A percentile compares a stretch with the other conserved stretches of the same genome.
These are phyloP conservation scores for Brassica carinata DNA, from an alignment of 345 rosid species.

Conservation along the genomic window DNA sequence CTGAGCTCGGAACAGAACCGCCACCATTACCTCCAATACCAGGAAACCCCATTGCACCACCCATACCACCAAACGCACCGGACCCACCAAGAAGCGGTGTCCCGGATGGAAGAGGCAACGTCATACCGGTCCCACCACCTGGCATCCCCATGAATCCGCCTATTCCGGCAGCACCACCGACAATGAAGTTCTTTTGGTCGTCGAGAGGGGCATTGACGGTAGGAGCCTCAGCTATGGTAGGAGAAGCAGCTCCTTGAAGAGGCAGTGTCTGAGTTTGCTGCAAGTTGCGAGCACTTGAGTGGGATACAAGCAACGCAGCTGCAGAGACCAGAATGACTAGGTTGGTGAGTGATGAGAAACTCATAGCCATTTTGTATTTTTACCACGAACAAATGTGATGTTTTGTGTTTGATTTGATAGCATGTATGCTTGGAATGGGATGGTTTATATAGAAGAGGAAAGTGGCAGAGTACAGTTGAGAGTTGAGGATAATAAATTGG, in stretches of 20 bases:
- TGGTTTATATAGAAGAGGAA: conserved; percentile 27
- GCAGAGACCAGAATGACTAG: conserved; percentile 15
- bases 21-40: conserved; percentile 20
- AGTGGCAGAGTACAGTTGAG: conserved; percentile 22
- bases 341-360: conserved; percentile 18
- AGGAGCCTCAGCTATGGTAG: conserved; percentile 31
- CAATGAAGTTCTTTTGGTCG: conserved; percentile 33
- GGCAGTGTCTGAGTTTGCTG: conserved; percentile 28
- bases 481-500: conserved; percentile 36
- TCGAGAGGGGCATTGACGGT: conserved; percentile 2
- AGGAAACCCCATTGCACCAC: conserved; percentile 35
- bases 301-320: conserved; percentile 20
- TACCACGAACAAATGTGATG: not conserved
- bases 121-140: conserved; percentile 29
- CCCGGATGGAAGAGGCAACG: conserved; percentile 33
- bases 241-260: conserved; percentile 14
- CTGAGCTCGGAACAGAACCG: conserved; percentile 34
- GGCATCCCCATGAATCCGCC: conserved; percentile 44
- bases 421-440: conserved; percentile 16
- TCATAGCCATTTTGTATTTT: conserved; percentile 14
- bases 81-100: conserved; percentile 36
- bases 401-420: not conserved
- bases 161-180: conserved; percentile 39
- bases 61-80: conserved; percentile 37
- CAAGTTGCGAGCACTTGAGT: conserved; percentile 37